A percentile compares a stretch with the other conserved stretches of the same genome.
Conservation (phyloP, 257 asterid genomes). For the Solanum arcanum region DNA sequence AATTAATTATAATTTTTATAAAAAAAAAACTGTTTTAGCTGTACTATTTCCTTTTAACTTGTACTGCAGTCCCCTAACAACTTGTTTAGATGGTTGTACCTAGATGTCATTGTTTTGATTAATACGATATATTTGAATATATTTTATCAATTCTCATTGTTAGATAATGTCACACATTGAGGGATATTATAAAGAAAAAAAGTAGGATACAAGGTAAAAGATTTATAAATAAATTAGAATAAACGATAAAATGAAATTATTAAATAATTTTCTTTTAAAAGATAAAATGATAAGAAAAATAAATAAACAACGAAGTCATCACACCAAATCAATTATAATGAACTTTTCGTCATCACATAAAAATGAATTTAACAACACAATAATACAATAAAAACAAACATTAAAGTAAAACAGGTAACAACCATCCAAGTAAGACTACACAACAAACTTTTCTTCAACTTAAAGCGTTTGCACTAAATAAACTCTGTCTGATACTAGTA, state of each 20-base stretch:
- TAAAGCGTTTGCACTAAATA: not conserved
- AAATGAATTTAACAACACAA: too few species aligned
- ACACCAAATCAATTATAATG: not conserved
- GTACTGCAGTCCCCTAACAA: not conserved
- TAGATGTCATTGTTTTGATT: too few species aligned
- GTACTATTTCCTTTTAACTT: not conserved
- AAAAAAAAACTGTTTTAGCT: too few species aligned
- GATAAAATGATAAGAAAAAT: too few species aligned
- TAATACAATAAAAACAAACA: not conserved
- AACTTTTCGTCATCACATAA: not conserved
- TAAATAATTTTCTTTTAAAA: too few species aligned
- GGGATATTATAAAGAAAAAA: too few species aligned
- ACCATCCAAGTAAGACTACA: not conserved
- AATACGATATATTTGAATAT: too few species aligned
- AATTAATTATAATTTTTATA: too few species aligned
- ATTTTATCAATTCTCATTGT: too few species aligned
- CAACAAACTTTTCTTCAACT: not conserved
- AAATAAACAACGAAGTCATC: not conserved
- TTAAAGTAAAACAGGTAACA: not conserved
- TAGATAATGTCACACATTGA: not conserved
- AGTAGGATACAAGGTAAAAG: not conserved
- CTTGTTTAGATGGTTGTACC: not conserved
- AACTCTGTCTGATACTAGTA: too few species aligned
- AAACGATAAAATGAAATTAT: too few species aligned
- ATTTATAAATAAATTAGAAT: too few species aligned